Base-by-base conservation (phyloP, 2,329 filamentous ascomycete genomes). In the Beauveria varroae region DNA sequence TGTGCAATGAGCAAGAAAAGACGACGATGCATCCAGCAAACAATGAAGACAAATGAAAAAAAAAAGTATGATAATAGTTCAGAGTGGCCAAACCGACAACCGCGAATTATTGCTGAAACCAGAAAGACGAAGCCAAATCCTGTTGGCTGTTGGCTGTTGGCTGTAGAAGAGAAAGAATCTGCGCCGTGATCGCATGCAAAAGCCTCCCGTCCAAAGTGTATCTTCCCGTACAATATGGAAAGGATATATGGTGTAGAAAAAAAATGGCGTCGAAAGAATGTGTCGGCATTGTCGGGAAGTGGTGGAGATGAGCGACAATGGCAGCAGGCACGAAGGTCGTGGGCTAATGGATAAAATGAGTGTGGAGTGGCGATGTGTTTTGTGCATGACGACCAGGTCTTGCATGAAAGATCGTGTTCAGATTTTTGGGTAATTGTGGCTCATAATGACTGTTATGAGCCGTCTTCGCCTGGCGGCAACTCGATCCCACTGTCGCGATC, bases 401-500 rank as follows among this genome's bases (percentile, higher is more conserved):
- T 46, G 40, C 41, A 54, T 37, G 57, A 22, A 41, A 52, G 37
- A 44, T 44, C 18, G 34, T 59, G 18, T 51, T 12, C 43, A 41
- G 46, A 20, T 43, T 43, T 26, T 26, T 18, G 8, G 44, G 10
- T 14, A 20, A 43, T 40, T 22, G 34, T 43, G 24, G 18, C 3
- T 22, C 22, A 3, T n/a, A 1, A 30, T 30, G 4, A 50, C 18
- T 51, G 34, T 51, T 51, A 46, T 57, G 51, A 57, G 53, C 52
- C 54, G 34, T 50, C 62, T 24, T 63, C 62, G 14, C 37, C 79
- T 1, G 68, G 64, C 24, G 74, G 74, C 58, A 82, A 68, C 64
- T 81, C 80, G 65, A 83, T 79, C 41, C 80, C 80, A 64, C 80
- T 82, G 66, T 83, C 80, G 61, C 79, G 75, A 67, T 81, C 80